Evolutionary conservation across 257 asterid species (phyloP).

Genomic region (Avicennia marina): DNA sequence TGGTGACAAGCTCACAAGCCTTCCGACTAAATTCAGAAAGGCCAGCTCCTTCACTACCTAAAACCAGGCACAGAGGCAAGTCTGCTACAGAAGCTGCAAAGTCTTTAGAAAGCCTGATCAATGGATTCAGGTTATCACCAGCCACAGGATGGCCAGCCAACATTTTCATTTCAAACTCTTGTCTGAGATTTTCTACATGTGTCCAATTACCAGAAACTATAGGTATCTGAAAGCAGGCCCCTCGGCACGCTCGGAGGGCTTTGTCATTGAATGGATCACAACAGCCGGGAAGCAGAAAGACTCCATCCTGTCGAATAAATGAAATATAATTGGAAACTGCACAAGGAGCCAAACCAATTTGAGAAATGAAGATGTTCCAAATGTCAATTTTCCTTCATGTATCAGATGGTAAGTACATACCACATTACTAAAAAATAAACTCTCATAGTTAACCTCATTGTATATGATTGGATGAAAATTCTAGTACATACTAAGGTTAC

Average conservation of each 20-base stretch:
- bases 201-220: constrained; percentile 74
- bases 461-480: no score
- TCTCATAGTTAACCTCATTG: no score
- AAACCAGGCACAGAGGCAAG: constrained; percentile 59
- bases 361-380: not conserved
- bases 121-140: constrained; percentile 24
- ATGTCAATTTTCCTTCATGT: not conserved
- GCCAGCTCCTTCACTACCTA: constrained; percentile 93
- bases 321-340: not conserved
- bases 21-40: constrained; percentile 52
- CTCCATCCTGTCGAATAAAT: constrained; percentile 53
- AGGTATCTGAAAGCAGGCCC: constrained; percentile 90
- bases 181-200: constrained; percentile 36
- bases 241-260: constrained; percentile 85
- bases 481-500: no score
- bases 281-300: constrained; percentile 82
- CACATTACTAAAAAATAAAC: no score
- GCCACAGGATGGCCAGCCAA: constrained; percentile 78
- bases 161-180: constrained; percentile 55
- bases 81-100: constrained; percentile 48
- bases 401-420: no score
- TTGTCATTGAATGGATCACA: constrained; percentile 98
- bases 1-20: constrained; percentile 66
- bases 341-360: not conserved
- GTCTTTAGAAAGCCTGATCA: constrained; percentile 39